Base-by-base conservation (phyloP, 139 green algal species). In the Tetraselmis chui region DNA sequence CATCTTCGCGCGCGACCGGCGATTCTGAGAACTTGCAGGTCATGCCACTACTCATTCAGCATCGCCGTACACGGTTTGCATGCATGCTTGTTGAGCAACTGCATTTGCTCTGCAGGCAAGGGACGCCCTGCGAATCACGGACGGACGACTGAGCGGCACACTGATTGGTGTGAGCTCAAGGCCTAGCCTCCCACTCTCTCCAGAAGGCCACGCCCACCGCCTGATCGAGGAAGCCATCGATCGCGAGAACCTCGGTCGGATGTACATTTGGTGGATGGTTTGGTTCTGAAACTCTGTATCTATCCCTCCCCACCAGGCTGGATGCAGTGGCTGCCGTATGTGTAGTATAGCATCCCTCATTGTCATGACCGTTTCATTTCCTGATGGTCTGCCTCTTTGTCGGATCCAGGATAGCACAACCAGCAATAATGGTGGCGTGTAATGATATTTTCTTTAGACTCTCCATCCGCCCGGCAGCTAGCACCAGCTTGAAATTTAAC, bases 231-330 rank as follows among this genome's bases (percentile, higher is more conserved):
- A 99, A 84, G 96, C 96, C 23, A 90, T 78, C 1, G 89, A 92
- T 78, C 93, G 94, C 32, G 90, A 97, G 28, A 97, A 97, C 84
- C 86, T 99, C 74, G 91, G 88, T 1, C 81, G 84, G 29, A 98
- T 98, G 95, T 98, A 98, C 84, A 94, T 98, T 29, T 98, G 94
- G 94, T 98, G 93, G 93, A 96, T 97, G 93, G 77, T 92, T 0
- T 98, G 92, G 91, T 87, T 88, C 31, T 94, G n/a, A n/a, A n/a
- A n/a, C n/a, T n/a, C n/a, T n/a, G n/a, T n/a, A n/a, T n/a, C n/a
- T n/a, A n/a, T n/a, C n/a, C n/a, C n/a, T n/a, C n/a, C n/a, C n/a
- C n/a, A n/a, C n/a, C n/a, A n/a, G n/a, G n/a, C n/a, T n/a, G n/a
- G n/a, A n/a, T n/a, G n/a, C n/a, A n/a, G n/a, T n/a, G n/a, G n/a